Conservation (phyloP, 2,329 filamentous ascomycete genomes). For the Alternaria metachromatica region DNA sequence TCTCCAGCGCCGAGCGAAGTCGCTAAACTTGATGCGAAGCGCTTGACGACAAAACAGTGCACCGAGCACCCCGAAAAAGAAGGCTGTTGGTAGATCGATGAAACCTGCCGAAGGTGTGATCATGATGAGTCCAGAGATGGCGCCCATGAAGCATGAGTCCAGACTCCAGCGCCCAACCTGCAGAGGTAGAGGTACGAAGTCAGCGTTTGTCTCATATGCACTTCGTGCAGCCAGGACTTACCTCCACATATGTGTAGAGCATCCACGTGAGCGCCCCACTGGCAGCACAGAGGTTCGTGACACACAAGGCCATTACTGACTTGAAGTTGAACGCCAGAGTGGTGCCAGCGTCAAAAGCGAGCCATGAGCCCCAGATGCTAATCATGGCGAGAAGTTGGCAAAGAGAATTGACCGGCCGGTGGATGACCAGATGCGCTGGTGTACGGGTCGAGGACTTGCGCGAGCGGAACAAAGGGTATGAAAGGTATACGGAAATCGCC, state of each 20-base stretch:
- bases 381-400: conserved; percentile 58
- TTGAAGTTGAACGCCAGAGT: conserved; percentile 59
- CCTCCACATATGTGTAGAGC: conserved; percentile 49
- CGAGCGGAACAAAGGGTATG: conserved; percentile 58
- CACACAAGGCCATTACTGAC: conserved; percentile 58
- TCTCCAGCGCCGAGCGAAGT: conserved; percentile 53
- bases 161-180: conserved; percentile 55
- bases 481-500: conserved; percentile 58
- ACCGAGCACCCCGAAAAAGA: conserved; percentile 57
- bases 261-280: conserved; percentile 58
- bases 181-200: too few relatives aligned
- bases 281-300: conserved; percentile 59
- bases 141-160: conserved; percentile 60
- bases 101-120: conserved; percentile 60
- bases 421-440: conserved; percentile 56
- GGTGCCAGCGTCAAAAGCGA: conserved; percentile 60
- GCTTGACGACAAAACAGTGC: conserved; percentile 59
- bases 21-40: conserved; percentile 60
- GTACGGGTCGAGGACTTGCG: conserved; percentile 53
- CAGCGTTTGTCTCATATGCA: too few relatives aligned
- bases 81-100: conserved; percentile 58
- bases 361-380: conserved; percentile 61
- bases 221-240: too few relatives aligned
- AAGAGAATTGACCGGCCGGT: conserved; percentile 57
- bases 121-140: conserved; percentile 61